These are phyloP conservation scores for Aureobasidium melanogenum DNA, from an alignment of 2,329 filamentous ascomycete species.

Conservation along the genomic window DNA sequence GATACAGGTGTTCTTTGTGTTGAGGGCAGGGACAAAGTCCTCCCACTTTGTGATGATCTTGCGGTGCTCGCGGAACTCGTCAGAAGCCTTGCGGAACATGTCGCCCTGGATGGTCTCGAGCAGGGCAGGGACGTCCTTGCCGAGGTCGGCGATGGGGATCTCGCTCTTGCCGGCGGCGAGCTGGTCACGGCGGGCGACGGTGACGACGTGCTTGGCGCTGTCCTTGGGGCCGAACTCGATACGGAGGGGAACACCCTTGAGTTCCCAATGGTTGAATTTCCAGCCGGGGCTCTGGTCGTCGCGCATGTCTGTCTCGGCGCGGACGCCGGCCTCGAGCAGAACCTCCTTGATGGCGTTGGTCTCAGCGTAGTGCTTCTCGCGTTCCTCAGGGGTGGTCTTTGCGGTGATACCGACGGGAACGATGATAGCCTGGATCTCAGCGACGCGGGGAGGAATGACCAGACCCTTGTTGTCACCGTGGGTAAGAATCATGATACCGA, in stretches of 20 bases:
- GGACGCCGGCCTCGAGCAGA: slow-evolving; percentile 65
- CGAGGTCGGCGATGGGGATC: slow-evolving; percentile 65
- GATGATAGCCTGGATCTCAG: slow-evolving; percentile 76
- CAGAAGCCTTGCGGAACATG: slow-evolving; percentile 68
- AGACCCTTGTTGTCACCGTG: slow-evolving; percentile 94
- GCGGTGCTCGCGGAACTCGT: slow-evolving; percentile 70
- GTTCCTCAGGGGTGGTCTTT: slow-evolving; percentile 73
- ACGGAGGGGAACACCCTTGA: slow-evolving; percentile 88
- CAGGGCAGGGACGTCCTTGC: slow-evolving; percentile 64
- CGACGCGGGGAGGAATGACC: slow-evolving; percentile 82
- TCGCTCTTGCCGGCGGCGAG: slow-evolving; percentile 65
- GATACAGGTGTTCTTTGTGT: slow-evolving; percentile 84
- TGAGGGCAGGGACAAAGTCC: slow-evolving; percentile 81
- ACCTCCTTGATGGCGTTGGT: slow-evolving; percentile 61
- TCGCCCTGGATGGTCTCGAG: slow-evolving; percentile 86
- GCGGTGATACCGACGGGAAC: slow-evolving; percentile 90
- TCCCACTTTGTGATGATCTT: slow-evolving; percentile 77
- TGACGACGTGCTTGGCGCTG: slow-evolving; percentile 74
- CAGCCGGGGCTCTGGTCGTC: slow-evolving; percentile 89
- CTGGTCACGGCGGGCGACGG: slow-evolving; percentile 71
- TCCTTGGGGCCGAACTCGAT: slow-evolving; percentile 96
- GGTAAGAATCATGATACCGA: slow-evolving; percentile 98
- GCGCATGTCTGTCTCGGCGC: slow-evolving; percentile 72
- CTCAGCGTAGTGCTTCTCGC: slow-evolving; percentile 64
- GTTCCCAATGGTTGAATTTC: slow-evolving; percentile 99